Conservation (phyloP, 768 basidiomycete species). For the Mycena galopus region DNA sequence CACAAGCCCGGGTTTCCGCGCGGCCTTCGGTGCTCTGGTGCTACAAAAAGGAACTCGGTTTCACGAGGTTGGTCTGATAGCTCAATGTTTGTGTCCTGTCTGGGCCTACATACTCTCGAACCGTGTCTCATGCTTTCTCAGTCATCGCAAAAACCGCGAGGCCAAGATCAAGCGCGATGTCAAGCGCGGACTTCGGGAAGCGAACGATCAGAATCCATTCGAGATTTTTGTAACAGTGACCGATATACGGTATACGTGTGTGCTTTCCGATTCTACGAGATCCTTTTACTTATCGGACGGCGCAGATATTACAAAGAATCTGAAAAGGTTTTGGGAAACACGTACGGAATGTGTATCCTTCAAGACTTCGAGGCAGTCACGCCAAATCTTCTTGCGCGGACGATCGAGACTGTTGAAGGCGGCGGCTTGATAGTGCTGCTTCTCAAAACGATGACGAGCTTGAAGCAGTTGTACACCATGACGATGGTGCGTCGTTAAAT, state of each 20-base stretch:
- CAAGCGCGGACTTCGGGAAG: constrained; percentile 93
- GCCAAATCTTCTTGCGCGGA: constrained; percentile 95
- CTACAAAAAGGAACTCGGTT: constrained; percentile 98
- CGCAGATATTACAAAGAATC: constrained; percentile 95
- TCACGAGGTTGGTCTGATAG: constrained; percentile 82
- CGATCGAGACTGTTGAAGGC: constrained; percentile 98
- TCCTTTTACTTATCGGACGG: constrained; percentile 9
- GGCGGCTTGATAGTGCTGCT: constrained; percentile 91
- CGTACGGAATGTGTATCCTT: constrained; percentile 95
- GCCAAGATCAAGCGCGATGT: constrained; percentile 97
- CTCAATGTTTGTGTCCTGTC: constrained; percentile 12
- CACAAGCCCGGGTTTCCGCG: constrained; percentile 90
- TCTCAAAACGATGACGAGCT: constrained; percentile 94
- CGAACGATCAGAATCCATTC: constrained; percentile 96
- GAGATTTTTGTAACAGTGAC: constrained; percentile 99
- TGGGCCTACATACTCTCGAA: constrained; percentile 26
- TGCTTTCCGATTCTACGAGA: constrained; percentile 32
- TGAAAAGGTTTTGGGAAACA: constrained; percentile 96
- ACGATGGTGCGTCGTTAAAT: constrained; percentile 65
- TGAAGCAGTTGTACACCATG: constrained; percentile 94
- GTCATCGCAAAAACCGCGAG: constrained; percentile 97
- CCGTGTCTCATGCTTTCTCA: constrained; percentile 43
- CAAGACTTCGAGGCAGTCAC: constrained; percentile 99
- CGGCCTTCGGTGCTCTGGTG: constrained; percentile 97
- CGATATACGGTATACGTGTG: constrained; percentile 96